Conservation (phyloP, 2,329 filamentous ascomycete species). For the Ophiostoma sp. region DNA sequence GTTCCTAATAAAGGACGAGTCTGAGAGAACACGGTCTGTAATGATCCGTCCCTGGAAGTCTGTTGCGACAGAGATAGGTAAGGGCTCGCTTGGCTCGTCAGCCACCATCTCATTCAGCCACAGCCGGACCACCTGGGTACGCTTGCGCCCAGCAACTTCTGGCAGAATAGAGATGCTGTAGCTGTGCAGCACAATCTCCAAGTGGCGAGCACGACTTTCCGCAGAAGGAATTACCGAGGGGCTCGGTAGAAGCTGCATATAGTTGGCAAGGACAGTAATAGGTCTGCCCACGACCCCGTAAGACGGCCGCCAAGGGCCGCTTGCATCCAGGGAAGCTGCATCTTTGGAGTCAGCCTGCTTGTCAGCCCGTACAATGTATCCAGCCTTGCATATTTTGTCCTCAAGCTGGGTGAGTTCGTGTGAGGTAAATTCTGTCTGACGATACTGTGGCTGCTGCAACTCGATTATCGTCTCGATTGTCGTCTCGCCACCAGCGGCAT, state of each 20-base stretch:
- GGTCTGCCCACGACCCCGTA: neutral
- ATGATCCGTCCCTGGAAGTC: neutral
- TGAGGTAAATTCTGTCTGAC: neutral
- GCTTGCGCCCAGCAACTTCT: neutral
- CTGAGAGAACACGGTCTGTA: neutral
- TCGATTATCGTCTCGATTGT: neutral
- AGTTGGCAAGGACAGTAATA: neutral
- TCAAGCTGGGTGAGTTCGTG: neutral
- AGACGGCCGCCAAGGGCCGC: neutral
- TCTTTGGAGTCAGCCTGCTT: neutral
- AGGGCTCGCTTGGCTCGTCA: neutral
- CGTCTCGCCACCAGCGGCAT: neutral
- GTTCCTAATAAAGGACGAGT: neutral
- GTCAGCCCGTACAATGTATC: neutral
- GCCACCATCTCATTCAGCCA: neutral
- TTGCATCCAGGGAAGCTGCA: neutral
- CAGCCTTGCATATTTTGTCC: neutral
- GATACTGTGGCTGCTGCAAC: neutral
- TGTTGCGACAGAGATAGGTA: neutral
- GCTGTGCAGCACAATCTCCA: neutral
- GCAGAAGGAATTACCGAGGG: neutral
- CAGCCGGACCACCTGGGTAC: neutral
- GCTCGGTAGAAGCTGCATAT: slow-evolving; percentile 1
- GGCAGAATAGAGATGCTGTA: neutral
- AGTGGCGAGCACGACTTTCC: neutral